Conservation (phyloP, 2,329 filamentous ascomycete species). For the Botrytis porri region DNA sequence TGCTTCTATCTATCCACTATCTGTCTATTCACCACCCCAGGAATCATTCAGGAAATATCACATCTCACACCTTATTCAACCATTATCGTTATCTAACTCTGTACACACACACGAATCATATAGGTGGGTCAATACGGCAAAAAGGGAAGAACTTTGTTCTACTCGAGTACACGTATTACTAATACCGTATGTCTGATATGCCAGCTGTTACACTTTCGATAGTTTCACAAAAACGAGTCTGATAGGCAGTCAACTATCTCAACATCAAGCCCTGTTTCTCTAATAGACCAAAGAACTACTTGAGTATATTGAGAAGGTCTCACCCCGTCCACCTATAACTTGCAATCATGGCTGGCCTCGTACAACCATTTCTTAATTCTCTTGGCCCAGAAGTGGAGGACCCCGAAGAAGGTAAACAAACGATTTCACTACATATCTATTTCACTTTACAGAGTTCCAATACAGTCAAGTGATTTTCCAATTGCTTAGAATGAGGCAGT, state of each 20-base stretch:
- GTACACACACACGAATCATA: neutral
- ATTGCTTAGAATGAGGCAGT: constrained; percentile 11
- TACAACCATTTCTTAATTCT: constrained; percentile 40
- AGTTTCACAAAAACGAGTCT: neutral
- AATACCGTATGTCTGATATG: neutral
- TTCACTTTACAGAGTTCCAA: neutral
- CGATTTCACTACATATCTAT: neutral
- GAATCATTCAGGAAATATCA: neutral
- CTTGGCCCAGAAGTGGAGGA: constrained; percentile 53
- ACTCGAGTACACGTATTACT: neutral
- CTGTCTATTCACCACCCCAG: neutral
- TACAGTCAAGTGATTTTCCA: constrained; percentile 8
- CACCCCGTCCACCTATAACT: neutral
- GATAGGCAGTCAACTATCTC: neutral
- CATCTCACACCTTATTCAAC: neutral
- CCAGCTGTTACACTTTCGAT: neutral
- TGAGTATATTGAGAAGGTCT: neutral
- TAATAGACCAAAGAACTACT: neutral
- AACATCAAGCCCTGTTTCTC: neutral
- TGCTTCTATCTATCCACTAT: neutral
- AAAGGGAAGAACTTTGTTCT: neutral
- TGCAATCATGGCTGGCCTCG: constrained; percentile 17
- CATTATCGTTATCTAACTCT: neutral
- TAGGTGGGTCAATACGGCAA: neutral
- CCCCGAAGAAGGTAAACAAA: constrained; percentile 55